These are phyloP conservation scores for Prunus salicina DNA, from an alignment of 306 rosid genomes.

Conservation along the genomic window DNA sequence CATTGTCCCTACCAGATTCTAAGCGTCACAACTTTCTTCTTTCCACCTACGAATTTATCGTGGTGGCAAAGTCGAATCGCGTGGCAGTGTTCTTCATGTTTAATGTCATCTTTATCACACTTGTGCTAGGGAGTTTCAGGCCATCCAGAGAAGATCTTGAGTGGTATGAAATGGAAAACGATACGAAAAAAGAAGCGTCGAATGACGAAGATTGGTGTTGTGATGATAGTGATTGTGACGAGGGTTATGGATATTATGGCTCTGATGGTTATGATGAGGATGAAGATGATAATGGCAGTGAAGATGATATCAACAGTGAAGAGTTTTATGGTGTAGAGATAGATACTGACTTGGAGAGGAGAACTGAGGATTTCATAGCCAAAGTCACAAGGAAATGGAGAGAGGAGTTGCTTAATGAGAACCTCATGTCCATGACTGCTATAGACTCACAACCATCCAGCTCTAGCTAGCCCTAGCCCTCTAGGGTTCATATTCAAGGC, in stretches of 20 bases:
- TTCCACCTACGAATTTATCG: constrained; percentile 20
- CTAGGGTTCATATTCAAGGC: constrained; percentile 6
- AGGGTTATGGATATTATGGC: background rate
- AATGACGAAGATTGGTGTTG: background rate
- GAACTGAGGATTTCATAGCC: constrained; percentile 37
- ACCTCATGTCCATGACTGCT: background rate
- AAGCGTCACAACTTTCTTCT: constrained; percentile 14
- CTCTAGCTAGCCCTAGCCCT: constrained; percentile 6
- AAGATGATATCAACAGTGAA: background rate
- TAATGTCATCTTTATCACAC: constrained; percentile 12
- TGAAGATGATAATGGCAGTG: constrained; percentile 13
- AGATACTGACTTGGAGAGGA: constrained; percentile 23
- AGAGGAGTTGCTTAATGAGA: constrained; percentile 27
- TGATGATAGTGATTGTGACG: constrained; percentile 6
- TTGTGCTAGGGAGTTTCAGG: constrained; percentile 18
- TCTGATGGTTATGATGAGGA: constrained; percentile 37
- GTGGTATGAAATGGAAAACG: background rate
- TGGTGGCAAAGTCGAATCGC: constrained; percentile 13
- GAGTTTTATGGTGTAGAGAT: constrained; percentile 12
- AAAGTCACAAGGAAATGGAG: constrained; percentile 27
- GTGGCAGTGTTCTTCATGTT: constrained; percentile 19
- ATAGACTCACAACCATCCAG: constrained; percentile 5
- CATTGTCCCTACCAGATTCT: constrained; percentile 1
- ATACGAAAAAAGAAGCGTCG: background rate
- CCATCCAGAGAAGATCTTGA: constrained; percentile 12